These are phyloP conservation scores for Heimioporus retisporus DNA, from an alignment of 1,284 basidiomycete genomes.

Conservation along the genomic window DNA sequence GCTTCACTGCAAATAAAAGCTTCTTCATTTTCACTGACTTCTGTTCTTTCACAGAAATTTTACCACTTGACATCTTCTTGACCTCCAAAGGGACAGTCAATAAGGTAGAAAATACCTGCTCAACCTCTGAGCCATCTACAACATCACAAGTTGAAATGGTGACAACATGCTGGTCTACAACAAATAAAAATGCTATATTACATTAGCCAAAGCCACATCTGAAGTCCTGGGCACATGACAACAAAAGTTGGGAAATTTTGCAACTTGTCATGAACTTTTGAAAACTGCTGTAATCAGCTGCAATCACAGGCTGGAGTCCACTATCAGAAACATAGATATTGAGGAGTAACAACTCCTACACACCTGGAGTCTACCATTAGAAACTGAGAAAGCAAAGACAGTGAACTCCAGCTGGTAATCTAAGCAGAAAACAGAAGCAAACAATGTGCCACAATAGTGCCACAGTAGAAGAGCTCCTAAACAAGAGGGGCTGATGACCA, in stretches of 20 bases:
- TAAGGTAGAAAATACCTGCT: slow-evolving; percentile 13
- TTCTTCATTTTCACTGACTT: slow-evolving; percentile 3
- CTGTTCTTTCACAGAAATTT: slow-evolving; percentile 3
- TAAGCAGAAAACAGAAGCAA: too few relatives aligned
- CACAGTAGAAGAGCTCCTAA: too few relatives aligned
- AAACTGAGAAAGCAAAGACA: too few relatives aligned
- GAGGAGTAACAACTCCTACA: too few relatives aligned
- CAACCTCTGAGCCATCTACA: not conserved
- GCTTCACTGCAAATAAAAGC: not conserved
- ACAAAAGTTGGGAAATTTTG: not conserved
- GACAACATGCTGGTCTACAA: not conserved
- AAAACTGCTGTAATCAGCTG: slow-evolving; percentile 3
- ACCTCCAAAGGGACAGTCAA: slow-evolving; percentile 5
- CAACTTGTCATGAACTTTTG: not conserved
- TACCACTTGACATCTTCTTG: not conserved
- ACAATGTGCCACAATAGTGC: too few relatives aligned
- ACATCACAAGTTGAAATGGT: not conserved
- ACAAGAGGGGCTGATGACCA: too few relatives aligned
- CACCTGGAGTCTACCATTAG: too few relatives aligned
- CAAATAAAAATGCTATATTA: not conserved
- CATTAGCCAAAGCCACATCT: not conserved
- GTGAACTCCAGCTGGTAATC: too few relatives aligned
- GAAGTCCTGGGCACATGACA: too few relatives aligned
- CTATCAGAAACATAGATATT: too few relatives aligned
- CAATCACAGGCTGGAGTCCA: too few relatives aligned